Percentiles rank a stretch among this genome's conserved stretches.
Conservation (phyloP, 306 rosid species). For the Bauhinia variegata region DNA sequence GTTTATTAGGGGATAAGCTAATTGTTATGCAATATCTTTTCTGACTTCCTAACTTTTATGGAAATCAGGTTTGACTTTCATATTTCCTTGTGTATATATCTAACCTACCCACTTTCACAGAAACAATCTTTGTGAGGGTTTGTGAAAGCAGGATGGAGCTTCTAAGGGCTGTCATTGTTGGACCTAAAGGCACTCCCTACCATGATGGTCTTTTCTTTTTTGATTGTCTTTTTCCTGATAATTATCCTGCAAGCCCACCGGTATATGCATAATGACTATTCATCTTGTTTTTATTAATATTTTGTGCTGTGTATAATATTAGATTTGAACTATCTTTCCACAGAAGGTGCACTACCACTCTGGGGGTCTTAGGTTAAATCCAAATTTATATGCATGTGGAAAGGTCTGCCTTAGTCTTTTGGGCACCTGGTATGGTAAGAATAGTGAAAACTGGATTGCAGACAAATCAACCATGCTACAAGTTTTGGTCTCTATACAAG, state of each 20-base stretch:
- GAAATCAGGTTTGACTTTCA: too few relatives aligned
- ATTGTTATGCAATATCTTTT: too few relatives aligned
- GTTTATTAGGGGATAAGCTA: too few relatives aligned
- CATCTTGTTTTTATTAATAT: slow-evolving; percentile 8
- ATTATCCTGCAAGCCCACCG: slow-evolving; percentile 70
- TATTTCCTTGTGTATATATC: slow-evolving; percentile 26
- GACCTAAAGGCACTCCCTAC: slow-evolving; percentile 84
- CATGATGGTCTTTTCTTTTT: slow-evolving; percentile 87
- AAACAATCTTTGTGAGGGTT: slow-evolving; percentile 72
- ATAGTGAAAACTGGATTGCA: slow-evolving; percentile 70
- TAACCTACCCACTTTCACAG: slow-evolving; percentile 45
- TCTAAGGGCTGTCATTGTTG: slow-evolving; percentile 72
- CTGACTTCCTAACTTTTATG: too few relatives aligned
- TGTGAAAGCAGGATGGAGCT: slow-evolving; percentile 78
- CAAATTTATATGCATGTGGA: slow-evolving; percentile 73
- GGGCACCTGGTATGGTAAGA: slow-evolving; percentile 76
- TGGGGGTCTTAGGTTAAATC: slow-evolving; percentile 84
- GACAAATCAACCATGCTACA: slow-evolving; percentile 83
- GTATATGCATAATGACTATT: slow-evolving; percentile 53
- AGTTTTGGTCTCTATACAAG: slow-evolving; percentile 85
- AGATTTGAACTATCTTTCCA: slow-evolving; percentile 32
- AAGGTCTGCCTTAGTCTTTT: slow-evolving; percentile 86
- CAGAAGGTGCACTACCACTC: slow-evolving; percentile 81
- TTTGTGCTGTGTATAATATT: slow-evolving; percentile 24
- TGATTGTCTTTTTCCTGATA: slow-evolving; percentile 67